A percentile compares a stretch with the other conserved stretches of the same genome.
Evolutionary conservation across 2,329 filamentous ascomycete genomes (phyloP).

Genomic region (Escovopsis sp.): DNA sequence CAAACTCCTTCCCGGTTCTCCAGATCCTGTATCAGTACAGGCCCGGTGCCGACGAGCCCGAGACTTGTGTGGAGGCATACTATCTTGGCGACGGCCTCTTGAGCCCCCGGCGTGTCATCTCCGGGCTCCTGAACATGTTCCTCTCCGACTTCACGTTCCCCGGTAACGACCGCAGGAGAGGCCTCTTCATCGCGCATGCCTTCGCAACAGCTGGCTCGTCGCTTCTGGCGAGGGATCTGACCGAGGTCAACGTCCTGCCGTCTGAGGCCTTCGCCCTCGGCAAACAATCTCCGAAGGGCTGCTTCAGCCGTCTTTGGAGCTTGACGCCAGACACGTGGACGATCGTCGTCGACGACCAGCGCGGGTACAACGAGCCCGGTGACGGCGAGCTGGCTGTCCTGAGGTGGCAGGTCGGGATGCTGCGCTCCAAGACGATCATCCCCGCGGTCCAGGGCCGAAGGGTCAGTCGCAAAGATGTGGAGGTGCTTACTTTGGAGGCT

Average conservation of each 20-base stretch:
- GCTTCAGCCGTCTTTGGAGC: neutral
- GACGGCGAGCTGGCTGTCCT: too few relatives aligned
- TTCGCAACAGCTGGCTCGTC: neutral
- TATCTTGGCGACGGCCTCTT: conserved; percentile 1
- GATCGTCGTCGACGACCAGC: neutral
- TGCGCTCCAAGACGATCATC: neutral
- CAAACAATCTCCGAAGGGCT: neutral
- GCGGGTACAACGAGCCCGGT: neutral
- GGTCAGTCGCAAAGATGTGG: neutral
- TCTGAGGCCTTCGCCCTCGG: neutral
- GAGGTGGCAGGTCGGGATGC: neutral
- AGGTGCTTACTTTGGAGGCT: neutral
- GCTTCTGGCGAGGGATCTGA: too few relatives aligned
- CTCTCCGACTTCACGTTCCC: neutral
- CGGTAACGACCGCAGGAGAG: neutral
- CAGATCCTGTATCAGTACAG: neutral
- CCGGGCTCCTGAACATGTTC: neutral
- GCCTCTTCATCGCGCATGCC: neutral
- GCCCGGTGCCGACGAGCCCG: too few relatives aligned
- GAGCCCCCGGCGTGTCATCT: neutral
- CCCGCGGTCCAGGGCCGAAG: neutral
- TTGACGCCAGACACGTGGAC: conserved; percentile 2
- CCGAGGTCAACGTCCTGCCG: neutral
- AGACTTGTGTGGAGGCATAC: neutral
- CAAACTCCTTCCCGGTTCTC: conserved; percentile 1